phyloP scores from a whole-genome alignment of 2,329 filamentous ascomycete species.

The Colletotrichum theobromicola region DNA sequence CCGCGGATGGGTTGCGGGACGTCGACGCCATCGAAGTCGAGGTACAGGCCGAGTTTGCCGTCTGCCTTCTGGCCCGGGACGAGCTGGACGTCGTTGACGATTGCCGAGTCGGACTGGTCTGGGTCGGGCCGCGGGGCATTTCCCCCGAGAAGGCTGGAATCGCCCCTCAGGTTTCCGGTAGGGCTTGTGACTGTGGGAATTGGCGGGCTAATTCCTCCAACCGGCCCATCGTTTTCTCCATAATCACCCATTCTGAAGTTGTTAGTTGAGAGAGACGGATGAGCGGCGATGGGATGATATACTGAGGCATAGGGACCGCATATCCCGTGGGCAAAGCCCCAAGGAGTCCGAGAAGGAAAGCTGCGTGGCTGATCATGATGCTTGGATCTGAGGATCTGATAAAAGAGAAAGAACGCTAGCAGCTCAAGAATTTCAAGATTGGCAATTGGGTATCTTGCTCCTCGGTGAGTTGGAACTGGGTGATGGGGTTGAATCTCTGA shows the following conservation, averaged over 20 bases:
- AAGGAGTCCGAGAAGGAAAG: not conserved
- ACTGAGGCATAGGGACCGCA: slow-evolving; percentile 10
- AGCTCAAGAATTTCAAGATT: not conserved
- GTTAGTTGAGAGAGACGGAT: not conserved
- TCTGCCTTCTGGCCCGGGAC: slow-evolving; percentile 57
- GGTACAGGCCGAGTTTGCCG: slow-evolving; percentile 53
- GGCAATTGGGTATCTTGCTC: not conserved
- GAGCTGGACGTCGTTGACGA: slow-evolving; percentile 42
- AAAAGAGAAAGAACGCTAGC: not conserved
- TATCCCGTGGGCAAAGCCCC: not conserved
- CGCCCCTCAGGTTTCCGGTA: slow-evolving; percentile 45
- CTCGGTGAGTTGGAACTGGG: not conserved
- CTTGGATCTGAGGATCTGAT: too few species aligned
- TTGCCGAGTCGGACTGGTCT: slow-evolving; percentile 38
- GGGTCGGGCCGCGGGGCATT: slow-evolving; percentile 40
- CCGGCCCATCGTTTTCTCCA: slow-evolving; percentile 45
- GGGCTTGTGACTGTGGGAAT: slow-evolving; percentile 40
- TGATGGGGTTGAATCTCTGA: not conserved
- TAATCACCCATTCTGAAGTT: slow-evolving; percentile 39
- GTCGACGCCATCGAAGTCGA: slow-evolving; percentile 57
- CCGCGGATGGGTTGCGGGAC: slow-evolving; percentile 63
- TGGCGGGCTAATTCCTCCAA: slow-evolving; percentile 44
- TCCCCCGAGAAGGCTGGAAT: slow-evolving; percentile 43
- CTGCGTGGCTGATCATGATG: not conserved
- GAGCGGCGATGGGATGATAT: not conserved